Evolutionary conservation across 75 land plant species (phyloP).

Genomic region (Chamaecyparis obtusa): DNA sequence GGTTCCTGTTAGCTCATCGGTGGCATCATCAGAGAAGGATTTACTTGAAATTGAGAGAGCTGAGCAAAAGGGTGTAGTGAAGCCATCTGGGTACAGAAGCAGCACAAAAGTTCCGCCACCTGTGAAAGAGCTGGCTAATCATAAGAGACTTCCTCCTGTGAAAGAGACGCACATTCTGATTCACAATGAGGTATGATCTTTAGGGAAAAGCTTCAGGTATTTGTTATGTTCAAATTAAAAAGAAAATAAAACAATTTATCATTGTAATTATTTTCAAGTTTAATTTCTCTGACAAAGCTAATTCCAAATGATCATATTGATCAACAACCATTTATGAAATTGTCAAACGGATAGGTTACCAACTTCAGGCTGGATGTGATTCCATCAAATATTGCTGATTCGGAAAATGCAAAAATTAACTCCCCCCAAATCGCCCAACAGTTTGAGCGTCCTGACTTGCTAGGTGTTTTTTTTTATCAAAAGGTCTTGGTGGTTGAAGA

Average conservation of each 20-base stretch:
- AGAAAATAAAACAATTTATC: too few species aligned
- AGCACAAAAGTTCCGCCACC: neutral
- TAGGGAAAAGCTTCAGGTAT: neutral
- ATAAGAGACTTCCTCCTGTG: neutral
- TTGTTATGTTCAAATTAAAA: neutral
- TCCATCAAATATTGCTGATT: neutral
- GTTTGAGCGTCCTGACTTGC: too few species aligned
- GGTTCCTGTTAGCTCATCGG: neutral
- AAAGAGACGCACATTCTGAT: slow-evolving; percentile 1
- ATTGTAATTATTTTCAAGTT: neutral
- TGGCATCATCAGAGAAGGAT: neutral
- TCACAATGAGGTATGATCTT: neutral
- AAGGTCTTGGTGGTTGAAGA: neutral
- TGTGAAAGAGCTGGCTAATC: neutral
- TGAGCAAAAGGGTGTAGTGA: neutral
- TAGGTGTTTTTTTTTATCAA: too few species aligned
- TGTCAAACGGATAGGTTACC: neutral
- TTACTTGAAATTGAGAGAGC: neutral
- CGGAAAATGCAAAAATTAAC: neutral
- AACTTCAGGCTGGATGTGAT: neutral
- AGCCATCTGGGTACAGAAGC: neutral
- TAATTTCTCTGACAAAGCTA: neutral
- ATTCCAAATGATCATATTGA: neutral
- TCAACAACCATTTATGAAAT: neutral
- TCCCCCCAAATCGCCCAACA: too few species aligned